Evolutionary conservation across 2,329 filamentous ascomycete genomes (phyloP).

Genomic region (Blastomyces percursus): DNA sequence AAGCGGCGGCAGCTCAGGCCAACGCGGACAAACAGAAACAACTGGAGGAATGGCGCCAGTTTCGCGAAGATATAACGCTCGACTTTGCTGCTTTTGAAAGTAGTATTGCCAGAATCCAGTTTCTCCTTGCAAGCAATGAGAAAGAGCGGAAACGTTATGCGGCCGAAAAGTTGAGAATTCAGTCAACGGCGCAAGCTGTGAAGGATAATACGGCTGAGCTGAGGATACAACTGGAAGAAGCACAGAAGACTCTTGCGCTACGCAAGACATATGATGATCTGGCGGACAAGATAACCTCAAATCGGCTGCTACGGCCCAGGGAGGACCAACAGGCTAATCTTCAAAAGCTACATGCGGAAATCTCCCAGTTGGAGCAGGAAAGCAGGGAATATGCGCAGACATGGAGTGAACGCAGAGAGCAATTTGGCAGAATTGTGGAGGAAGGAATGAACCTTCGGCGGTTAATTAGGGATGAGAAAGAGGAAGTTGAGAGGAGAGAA

Average conservation of each 20-base stretch:
- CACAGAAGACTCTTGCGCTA: constrained; percentile 62
- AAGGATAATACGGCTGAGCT: constrained; percentile 63
- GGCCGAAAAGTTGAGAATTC: constrained; percentile 66
- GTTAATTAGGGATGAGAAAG: constrained; percentile 87
- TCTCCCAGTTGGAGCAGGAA: constrained; percentile 74
- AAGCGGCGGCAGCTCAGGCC: constrained; percentile 31
- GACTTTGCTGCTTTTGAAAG: constrained; percentile 84
- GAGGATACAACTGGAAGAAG: constrained; percentile 62
- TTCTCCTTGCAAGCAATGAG: constrained; percentile 71
- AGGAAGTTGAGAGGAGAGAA: constrained; percentile 79
- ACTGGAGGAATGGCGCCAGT: constrained; percentile 50
- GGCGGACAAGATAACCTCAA: constrained; percentile 74
- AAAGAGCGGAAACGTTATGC: constrained; percentile 76
- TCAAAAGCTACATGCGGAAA: constrained; percentile 76
- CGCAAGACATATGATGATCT: constrained; percentile 81
- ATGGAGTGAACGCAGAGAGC: constrained; percentile 73
- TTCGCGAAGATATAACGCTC: constrained; percentile 71
- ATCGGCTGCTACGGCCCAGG: constrained; percentile 66
- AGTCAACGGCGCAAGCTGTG: constrained; percentile 65
- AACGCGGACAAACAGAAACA: constrained; percentile 41
- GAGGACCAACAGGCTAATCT: constrained; percentile 71
- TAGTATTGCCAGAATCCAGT: constrained; percentile 77
- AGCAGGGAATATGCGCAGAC: constrained; percentile 69
- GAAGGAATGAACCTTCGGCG: constrained; percentile 79
- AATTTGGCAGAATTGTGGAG: constrained; percentile 80